Percentiles rank a stretch among this genome's conserved stretches.
These are phyloP conservation scores for Paragyromitra xinjiangensis DNA, from an alignment of 495 filamentous ascomycete genomes.

Conservation along the genomic window DNA sequence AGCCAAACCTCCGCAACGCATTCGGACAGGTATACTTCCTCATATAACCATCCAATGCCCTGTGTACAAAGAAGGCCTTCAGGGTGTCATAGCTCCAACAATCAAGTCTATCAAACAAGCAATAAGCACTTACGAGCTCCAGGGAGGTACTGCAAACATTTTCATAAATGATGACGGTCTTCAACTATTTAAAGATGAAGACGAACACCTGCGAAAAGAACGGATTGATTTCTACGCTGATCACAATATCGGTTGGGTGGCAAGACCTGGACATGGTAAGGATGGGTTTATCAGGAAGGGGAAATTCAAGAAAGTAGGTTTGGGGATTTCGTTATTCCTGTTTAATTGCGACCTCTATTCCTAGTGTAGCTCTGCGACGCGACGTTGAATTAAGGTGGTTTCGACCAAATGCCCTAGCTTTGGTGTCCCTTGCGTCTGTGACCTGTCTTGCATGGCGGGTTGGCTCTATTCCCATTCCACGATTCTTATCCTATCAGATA, in stretches of 20 bases:
- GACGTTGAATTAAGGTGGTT: conserved; percentile 33
- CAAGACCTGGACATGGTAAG: conserved; percentile 71
- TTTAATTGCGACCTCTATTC: background rate
- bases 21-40: conserved; percentile 61
- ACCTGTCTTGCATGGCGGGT: conserved; percentile 7
- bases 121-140: conserved; percentile 74
- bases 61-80: conserved; percentile 77
- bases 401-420: background rate
- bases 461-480: background rate
- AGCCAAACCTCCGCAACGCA: conserved; percentile 68
- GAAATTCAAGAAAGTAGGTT: conserved; percentile 63
- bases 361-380: background rate
- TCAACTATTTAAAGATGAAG: conserved; percentile 66
- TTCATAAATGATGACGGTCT: conserved; percentile 84
- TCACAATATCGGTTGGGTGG: conserved; percentile 81
- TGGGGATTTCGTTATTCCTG: background rate
- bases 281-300: conserved; percentile 71
- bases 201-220: conserved; percentile 62
- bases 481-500: conserved; percentile 27
- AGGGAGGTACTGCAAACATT: conserved; percentile 81
- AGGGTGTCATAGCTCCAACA: conserved; percentile 59
- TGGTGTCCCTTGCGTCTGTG: conserved; percentile 8
- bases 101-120: conserved; percentile 58
- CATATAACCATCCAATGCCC: conserved; percentile 80
- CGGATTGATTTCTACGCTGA: conserved; percentile 70